These are phyloP conservation scores for Anastatica hierochuntica DNA, from an alignment of 345 rosid species.

Conservation along the genomic window DNA sequence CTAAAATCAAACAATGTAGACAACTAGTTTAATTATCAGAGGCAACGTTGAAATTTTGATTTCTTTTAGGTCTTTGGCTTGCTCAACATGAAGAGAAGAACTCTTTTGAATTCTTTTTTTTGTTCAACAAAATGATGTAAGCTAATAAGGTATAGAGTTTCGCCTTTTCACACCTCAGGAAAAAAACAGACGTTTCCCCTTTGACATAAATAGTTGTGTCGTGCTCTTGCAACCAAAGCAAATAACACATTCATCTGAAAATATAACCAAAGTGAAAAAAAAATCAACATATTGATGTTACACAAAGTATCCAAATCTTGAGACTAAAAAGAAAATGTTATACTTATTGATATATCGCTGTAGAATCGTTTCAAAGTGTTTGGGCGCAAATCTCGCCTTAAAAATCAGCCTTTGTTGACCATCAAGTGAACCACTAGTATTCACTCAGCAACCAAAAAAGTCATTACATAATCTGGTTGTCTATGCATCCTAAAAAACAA, in stretches of 20 bases:
- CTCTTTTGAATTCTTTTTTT: no score
- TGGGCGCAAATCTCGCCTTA: slow-evolving; percentile 89
- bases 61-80: no score
- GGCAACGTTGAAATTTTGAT: no score
- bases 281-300: no score
- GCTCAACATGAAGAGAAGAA: no score
- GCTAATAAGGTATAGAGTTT: background rate
- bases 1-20: no score
- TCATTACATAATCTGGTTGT: slow-evolving; percentile 89
- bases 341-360: slow-evolving; percentile 85
- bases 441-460: slow-evolving; percentile 85
- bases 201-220: slow-evolving; percentile 63
- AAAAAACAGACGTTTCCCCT: slow-evolving; percentile 67
- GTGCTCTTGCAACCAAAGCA: slow-evolving; percentile 58
- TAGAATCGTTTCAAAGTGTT: slow-evolving; percentile 79
- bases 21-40: no score
- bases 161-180: slow-evolving; percentile 69
- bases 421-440: slow-evolving; percentile 92
- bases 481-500: slow-evolving; percentile 68
- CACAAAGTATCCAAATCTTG: background rate
- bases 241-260: slow-evolving; percentile 45
- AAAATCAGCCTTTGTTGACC: slow-evolving; percentile 88
- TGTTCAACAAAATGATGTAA: no score
- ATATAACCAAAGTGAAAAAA: background rate
- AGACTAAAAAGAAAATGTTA: slow-evolving; percentile 2